phyloP scores from a whole-genome alignment of 2,329 filamentous ascomycete genomes.

The Penicillium italicum region DNA sequence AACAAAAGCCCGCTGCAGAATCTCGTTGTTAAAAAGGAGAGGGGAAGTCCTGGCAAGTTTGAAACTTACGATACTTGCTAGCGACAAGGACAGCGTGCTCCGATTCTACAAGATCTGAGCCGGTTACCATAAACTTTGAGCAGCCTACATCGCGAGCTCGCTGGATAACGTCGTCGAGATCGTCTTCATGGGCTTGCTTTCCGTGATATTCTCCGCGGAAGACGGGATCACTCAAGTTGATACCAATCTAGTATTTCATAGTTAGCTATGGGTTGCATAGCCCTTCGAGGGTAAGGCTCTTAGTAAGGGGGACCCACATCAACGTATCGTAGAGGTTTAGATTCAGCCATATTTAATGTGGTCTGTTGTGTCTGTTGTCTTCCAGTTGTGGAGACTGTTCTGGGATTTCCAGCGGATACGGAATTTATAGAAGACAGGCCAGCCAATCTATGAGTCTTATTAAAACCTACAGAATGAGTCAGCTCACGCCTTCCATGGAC shows the following conservation, averaged over 20 bases:
- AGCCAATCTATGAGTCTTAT: not conserved
- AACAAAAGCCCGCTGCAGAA: slow-evolving; percentile 68
- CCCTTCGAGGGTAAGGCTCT: not conserved
- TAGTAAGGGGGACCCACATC: slow-evolving; percentile 39
- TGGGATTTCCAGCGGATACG: slow-evolving; percentile 5
- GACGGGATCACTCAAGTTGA: slow-evolving; percentile 91
- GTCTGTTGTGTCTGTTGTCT: slow-evolving; percentile 2
- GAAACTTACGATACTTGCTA: slow-evolving; percentile 64
- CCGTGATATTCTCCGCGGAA: slow-evolving; percentile 83
- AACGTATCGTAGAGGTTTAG: slow-evolving; percentile 43
- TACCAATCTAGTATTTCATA: slow-evolving; percentile 62
- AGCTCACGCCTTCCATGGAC: not conserved
- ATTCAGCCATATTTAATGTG: slow-evolving; percentile 34
- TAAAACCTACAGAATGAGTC: not conserved
- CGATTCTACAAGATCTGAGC: slow-evolving; percentile 78
- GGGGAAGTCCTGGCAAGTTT: not conserved
- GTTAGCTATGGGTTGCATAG: slow-evolving; percentile 13
- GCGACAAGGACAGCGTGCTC: slow-evolving; percentile 70
- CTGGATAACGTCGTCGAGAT: slow-evolving; percentile 64
- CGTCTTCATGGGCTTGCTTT: slow-evolving; percentile 55
- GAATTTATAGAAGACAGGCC: not conserved
- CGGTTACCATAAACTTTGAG: slow-evolving; percentile 86
- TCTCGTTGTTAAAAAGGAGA: not conserved
- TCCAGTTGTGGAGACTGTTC: slow-evolving; percentile 11
- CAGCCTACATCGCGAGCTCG: slow-evolving; percentile 76